Evolutionary conservation across 2,329 filamentous ascomycete genomes (phyloP).

Genomic region (Orbilia blumenaviensis): DNA sequence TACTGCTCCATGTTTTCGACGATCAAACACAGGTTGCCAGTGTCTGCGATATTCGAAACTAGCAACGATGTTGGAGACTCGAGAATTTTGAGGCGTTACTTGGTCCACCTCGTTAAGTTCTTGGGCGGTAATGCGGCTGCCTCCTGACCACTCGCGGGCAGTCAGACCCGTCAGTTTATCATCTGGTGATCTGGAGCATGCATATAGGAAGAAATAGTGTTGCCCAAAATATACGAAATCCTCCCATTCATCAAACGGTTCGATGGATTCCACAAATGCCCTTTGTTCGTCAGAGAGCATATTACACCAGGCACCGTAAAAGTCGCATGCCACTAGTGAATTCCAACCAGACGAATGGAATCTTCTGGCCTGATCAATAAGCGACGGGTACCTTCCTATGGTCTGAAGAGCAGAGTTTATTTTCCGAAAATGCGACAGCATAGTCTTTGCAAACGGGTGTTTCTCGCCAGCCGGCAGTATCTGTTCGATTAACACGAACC

Average conservation of each 20-base stretch:
- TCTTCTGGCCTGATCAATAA: slow-evolving; percentile 72
- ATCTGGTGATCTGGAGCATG: slow-evolving; percentile 63
- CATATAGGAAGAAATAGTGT: slow-evolving; percentile 83
- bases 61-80: neutral
- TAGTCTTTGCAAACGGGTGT: slow-evolving; percentile 86
- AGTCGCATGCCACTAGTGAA: slow-evolving; percentile 70
- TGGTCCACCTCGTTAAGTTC: neutral
- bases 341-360: slow-evolving; percentile 77
- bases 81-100: neutral
- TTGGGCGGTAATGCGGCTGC: neutral
- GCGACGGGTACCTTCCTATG: slow-evolving; percentile 73
- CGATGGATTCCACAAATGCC: slow-evolving; percentile 71
- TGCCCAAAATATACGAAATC: slow-evolving; percentile 85
- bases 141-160: slow-evolving; percentile 2
- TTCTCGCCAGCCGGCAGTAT: slow-evolving; percentile 78
- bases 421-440: slow-evolving; percentile 84
- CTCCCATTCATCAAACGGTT: slow-evolving; percentile 96
- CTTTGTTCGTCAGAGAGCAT: slow-evolving; percentile 69
- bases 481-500: slow-evolving; percentile 88
- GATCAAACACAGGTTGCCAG: slow-evolving; percentile 10
- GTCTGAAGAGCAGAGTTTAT: slow-evolving; percentile 80
- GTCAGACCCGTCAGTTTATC: neutral
- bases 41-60: neutral
- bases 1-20: slow-evolving; percentile 23
- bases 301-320: slow-evolving; percentile 86